Conservation (phyloP, 164 flowering plant genomes). For the Magnolia kwangsiensis region DNA sequence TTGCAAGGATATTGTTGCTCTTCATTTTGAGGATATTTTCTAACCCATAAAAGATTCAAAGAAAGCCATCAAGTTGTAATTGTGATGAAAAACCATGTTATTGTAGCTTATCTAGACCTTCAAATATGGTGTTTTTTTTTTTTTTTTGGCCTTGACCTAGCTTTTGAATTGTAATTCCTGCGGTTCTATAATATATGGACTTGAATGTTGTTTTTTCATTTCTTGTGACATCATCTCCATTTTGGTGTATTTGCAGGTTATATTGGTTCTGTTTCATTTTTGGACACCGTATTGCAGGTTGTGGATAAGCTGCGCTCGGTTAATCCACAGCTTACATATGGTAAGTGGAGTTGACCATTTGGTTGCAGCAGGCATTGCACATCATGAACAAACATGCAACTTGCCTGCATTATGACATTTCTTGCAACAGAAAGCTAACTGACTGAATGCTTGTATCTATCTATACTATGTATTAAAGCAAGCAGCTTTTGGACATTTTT, state of each 20-base stretch:
- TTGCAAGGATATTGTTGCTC: not conserved
- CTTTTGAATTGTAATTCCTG: not conserved
- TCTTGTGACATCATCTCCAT: not conserved
- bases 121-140: not conserved
- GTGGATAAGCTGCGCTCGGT: conserved; percentile 74
- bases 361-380: not conserved
- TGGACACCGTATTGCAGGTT: conserved; percentile 72
- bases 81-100: not conserved
- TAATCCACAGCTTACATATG: conserved; percentile 84
- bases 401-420: no score
- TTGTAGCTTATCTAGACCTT: not conserved
- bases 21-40: no score
- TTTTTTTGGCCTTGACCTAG: not conserved
- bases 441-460: no score
- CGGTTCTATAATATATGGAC: not conserved
- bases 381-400: no score
- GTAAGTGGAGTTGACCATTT: conserved; percentile 33
- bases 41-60: no score
- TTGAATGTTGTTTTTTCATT: conserved; percentile 1
- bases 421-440: no score
- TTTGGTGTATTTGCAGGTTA: conserved; percentile 58
- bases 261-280: conserved; percentile 94
- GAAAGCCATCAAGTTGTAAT: no score
- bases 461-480: no score
- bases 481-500: no score